These are phyloP conservation scores for Hypoxylon fuscum DNA, from an alignment of 495 filamentous ascomycete genomes.

Conservation along the genomic window DNA sequence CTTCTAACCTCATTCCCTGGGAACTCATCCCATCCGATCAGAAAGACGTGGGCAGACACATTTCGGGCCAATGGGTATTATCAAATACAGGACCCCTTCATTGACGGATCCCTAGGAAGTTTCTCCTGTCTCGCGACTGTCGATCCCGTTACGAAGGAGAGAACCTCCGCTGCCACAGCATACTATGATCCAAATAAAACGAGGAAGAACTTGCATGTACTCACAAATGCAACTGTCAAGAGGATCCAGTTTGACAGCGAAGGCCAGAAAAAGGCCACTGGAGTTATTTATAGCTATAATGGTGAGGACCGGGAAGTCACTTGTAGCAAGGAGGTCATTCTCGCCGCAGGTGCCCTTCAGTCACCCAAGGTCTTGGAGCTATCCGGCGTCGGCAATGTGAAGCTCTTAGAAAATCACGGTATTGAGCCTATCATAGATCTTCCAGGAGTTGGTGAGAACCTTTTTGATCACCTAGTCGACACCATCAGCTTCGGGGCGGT, in stretches of 20 bases:
- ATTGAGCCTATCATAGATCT: conserved; percentile 53
- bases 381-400: conserved; percentile 61
- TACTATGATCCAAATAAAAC: not conserved
- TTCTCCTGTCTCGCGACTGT: not conserved
- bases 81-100: not conserved
- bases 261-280: not conserved
- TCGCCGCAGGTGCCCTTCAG: conserved; percentile 62
- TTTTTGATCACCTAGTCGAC: conserved; percentile 54
- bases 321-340: conserved; percentile 61
- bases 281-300: conserved; percentile 6
- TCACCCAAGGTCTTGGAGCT: conserved; percentile 64
- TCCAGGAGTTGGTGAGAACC: conserved; percentile 61
- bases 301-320: conserved; percentile 36
- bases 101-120: not conserved
- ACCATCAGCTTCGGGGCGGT: not conserved
- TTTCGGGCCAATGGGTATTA: not conserved
- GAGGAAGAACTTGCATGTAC: conserved; percentile 11
- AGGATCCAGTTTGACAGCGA: conserved; percentile 36
- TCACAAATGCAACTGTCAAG: conserved; percentile 33
- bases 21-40: not conserved
- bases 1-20: not conserved
- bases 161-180: not conserved
- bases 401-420: conserved; percentile 48
- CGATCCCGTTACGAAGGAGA: not conserved
- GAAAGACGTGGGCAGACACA: not conserved